Conservation (phyloP, 257 asterid genomes). For the Solanum sitiens region DNA sequence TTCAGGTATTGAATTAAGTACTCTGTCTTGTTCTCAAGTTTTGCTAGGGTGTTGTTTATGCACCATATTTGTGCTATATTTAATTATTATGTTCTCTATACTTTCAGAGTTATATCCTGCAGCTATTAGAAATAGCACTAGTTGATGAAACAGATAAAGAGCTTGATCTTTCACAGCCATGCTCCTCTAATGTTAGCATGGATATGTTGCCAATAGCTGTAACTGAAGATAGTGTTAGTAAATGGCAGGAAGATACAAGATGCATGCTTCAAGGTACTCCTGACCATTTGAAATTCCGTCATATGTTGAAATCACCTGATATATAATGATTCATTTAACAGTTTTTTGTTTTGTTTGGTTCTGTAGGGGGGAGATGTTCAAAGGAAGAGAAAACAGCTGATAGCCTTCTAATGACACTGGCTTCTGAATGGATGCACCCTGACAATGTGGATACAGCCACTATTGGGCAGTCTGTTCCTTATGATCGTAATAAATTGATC, state of each 20-base stretch:
- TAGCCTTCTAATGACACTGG: constrained; percentile 40
- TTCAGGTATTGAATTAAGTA: constrained; percentile 48
- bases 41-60: constrained; percentile 1
- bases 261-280: constrained; percentile 78
- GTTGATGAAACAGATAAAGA: constrained; percentile 62
- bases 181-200: constrained; percentile 24
- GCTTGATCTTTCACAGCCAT: constrained; percentile 31
- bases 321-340: neutral
- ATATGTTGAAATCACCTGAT: neutral
- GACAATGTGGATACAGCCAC: constrained; percentile 26
- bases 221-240: constrained; percentile 29
- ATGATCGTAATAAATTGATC: constrained; percentile 31
- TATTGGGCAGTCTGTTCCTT: constrained; percentile 26
- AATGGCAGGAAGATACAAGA: constrained; percentile 42
- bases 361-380: constrained; percentile 58
- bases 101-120: constrained; percentile 45
- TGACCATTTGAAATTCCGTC: neutral
- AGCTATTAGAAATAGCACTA: constrained; percentile 61
- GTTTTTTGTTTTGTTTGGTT: neutral
- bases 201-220: constrained; percentile 42
- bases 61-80: neutral
- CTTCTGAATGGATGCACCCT: constrained; percentile 51
- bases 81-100: neutral
- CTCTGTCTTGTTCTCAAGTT: neutral
- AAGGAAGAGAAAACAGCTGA: constrained; percentile 62